Evolutionary conservation across 1,284 basidiomycete species (phyloP).

Genomic region (Cutaneotrichosporon sp.): DNA sequence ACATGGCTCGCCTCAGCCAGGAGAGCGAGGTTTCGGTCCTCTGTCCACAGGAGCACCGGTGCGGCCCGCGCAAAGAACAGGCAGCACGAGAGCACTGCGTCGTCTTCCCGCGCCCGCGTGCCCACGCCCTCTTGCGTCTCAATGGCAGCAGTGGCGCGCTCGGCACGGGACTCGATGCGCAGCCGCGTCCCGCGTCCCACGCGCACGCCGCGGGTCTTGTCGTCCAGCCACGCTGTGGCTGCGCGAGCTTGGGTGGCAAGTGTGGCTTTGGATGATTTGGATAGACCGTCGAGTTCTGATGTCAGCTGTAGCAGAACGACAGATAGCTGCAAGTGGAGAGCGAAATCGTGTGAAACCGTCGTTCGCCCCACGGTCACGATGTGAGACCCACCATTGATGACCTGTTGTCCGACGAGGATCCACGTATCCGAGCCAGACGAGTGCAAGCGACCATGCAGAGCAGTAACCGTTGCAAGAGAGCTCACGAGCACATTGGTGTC

Average conservation of each 20-base stretch:
- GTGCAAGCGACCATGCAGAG: slow-evolving; percentile 3
- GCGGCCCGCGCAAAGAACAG: slow-evolving; percentile 6
- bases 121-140: background rate
- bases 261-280: background rate
- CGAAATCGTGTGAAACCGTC: background rate
- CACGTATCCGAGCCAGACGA: background rate
- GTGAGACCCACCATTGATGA: slow-evolving; percentile 7
- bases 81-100: slow-evolving; percentile 11
- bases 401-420: slow-evolving; percentile 8
- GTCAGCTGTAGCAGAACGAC: background rate
- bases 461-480: slow-evolving; percentile 1
- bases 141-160: background rate
- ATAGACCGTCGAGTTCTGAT: slow-evolving; percentile 16
- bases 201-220: background rate
- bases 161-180: slow-evolving; percentile 3
- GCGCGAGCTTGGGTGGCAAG: slow-evolving; percentile 2
- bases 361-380: background rate
- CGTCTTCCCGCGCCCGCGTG: slow-evolving; percentile 1
- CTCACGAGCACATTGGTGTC: slow-evolving; percentile 15
- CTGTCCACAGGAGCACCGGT: slow-evolving; percentile 1
- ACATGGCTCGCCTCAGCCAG: slow-evolving; percentile 3
- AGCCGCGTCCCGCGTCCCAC: background rate
- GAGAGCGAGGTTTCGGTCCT: slow-evolving; percentile 4
- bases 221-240: slow-evolving; percentile 7
- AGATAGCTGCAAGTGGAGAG: background rate